Evolutionary conservation across 1,139 yeast genomes (phyloP), one percentile per base, ranked within the genome.

Genomic region (Geotrichum australiense): DNA sequence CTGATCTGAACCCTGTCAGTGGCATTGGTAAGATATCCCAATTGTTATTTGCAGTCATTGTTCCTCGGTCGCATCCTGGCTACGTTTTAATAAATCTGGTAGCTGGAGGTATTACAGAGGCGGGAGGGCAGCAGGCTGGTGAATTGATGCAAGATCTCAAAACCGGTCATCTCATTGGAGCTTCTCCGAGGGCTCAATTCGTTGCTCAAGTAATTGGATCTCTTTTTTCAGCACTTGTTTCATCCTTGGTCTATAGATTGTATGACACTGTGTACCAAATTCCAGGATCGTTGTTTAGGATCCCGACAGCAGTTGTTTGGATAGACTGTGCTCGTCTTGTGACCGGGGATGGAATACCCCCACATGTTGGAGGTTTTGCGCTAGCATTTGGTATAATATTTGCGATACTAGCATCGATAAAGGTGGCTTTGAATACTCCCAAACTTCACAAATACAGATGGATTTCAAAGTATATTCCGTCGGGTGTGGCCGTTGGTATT

Each of bases 121-220:
- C 98, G 1, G 97, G 98, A 5, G 96, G 98, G 2, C 97, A 91
- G 62, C 98, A 91, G 62, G 96, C 97, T 1, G 98, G 98, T 12
- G 98, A 91, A 63, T 69, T 91, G 56, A 85, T 89, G 95, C 97
- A 91, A 67, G 98, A 91, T 62, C 69, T 89, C 53, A 91, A 91
- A 59, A 89, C 98, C 0, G 97, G 98, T 0, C 94, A 85, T 62
- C 62, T 91, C 39, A 58, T 91, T 3, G 95, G 94, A 8, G 97
- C 97, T 0, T 82, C 95, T 0, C 96, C 96, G 18, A 73, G 72
- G 47, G 95, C 95, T 2, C 98, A 91, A 62, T 89, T 91, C 54
- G 58, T 78, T 23, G 97, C 96, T 0, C 97, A 91, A 62, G 54
- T 86, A 16, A 74, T 87, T 37, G 98, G 98, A 0, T 84, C 96